Evolutionary conservation across 1,139 yeast genomes (phyloP).

Genomic region (Zygosaccharomyces sapae): DNA sequence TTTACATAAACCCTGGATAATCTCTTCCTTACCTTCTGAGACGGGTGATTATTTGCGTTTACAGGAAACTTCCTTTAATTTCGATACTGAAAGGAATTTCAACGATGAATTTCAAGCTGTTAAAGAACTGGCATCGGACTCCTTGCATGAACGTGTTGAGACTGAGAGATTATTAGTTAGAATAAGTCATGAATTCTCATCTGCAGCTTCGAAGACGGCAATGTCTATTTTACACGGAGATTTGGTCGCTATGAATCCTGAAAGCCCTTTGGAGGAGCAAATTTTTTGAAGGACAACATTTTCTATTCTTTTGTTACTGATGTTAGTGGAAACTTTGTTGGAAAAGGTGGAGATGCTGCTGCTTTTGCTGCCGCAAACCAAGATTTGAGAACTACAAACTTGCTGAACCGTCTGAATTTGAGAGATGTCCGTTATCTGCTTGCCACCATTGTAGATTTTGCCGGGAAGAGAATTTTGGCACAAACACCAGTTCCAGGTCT

Average conservation of each 20-base stretch:
- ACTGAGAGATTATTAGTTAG: conserved; percentile 74
- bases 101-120: conserved; percentile 85
- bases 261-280: conserved; percentile 50
- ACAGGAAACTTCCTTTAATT: conserved; percentile 22
- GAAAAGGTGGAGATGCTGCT: conserved; percentile 78
- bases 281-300: conserved; percentile 78
- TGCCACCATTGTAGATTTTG: conserved; percentile 81
- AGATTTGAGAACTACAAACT: conserved; percentile 70
- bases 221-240: conserved; percentile 70
- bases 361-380: conserved; percentile 77
- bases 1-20: conserved; percentile 77
- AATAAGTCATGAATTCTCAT: conserved; percentile 72
- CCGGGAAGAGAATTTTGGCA: conserved; percentile 82
- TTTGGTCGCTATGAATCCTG: conserved; percentile 78
- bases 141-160: conserved; percentile 62
- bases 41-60: conserved; percentile 30
- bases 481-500: conserved; percentile 99
- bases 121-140: conserved; percentile 58
- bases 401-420: conserved; percentile 63
- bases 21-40: conserved; percentile 37
- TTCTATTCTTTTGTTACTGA: conserved; percentile 82
- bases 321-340: conserved; percentile 61
- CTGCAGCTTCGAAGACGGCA: conserved; percentile 76
- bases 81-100: conserved; percentile 61
- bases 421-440: conserved; percentile 65